A percentile compares a stretch with the other conserved stretches of the same genome.
Evolutionary conservation across 2,329 filamentous ascomycete species (phyloP).

Genomic region (Aureobasidium lini): DNA sequence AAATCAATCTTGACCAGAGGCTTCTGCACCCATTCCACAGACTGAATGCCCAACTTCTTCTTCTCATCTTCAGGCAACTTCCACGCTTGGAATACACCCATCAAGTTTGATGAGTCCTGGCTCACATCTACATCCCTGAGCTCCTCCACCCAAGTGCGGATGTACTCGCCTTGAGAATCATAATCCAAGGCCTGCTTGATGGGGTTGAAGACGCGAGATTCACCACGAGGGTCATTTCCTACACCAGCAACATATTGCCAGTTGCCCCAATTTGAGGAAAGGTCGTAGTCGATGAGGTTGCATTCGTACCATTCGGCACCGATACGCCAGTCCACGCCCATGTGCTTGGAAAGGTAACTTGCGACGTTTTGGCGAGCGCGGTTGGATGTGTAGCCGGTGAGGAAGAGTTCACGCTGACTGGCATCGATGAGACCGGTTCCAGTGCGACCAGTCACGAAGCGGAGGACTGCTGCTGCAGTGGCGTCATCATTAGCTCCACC

Average conservation of each 20-base stretch:
- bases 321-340: slow-evolving; percentile 70
- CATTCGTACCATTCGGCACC: slow-evolving; percentile 80
- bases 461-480: slow-evolving; percentile 36
- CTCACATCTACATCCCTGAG: slow-evolving; percentile 43
- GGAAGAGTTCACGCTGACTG: slow-evolving; percentile 63
- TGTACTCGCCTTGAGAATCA: slow-evolving; percentile 61
- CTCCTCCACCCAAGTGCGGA: slow-evolving; percentile 67
- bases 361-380: slow-evolving; percentile 70
- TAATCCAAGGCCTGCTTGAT: slow-evolving; percentile 76
- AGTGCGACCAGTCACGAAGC: slow-evolving; percentile 60
- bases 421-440: slow-evolving; percentile 74
- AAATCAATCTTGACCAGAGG: slow-evolving; percentile 62
- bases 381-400: slow-evolving; percentile 73
- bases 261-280: slow-evolving; percentile 59
- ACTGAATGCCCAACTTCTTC: slow-evolving; percentile 47
- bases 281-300: slow-evolving; percentile 67
- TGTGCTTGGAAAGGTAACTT: slow-evolving; percentile 63
- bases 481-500: slow-evolving; percentile 38
- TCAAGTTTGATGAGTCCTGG: slow-evolving; percentile 29
- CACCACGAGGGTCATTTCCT: slow-evolving; percentile 67
- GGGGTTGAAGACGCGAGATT: slow-evolving; percentile 70
- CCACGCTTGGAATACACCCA: slow-evolving; percentile 64
- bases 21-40: slow-evolving; percentile 57
- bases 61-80: slow-evolving; percentile 54
- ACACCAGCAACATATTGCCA: slow-evolving; percentile 79